phyloP scores from a whole-genome alignment of 202 grass and related monocot genomes.

The Brachypodium distachyon region DNA sequence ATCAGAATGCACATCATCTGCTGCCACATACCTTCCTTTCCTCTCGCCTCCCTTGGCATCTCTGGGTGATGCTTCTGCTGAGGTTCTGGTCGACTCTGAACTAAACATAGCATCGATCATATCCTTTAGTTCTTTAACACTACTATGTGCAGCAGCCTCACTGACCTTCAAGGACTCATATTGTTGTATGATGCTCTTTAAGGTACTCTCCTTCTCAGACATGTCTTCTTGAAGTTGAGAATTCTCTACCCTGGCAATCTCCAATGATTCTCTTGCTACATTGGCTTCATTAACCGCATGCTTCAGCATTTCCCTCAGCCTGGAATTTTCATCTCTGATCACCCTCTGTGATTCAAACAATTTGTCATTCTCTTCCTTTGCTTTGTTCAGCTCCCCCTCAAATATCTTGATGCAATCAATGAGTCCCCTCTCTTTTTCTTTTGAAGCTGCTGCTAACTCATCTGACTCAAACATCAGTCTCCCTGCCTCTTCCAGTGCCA shows the following conservation, averaged over 20 bases:
- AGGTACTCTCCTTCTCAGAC: constrained; percentile 49
- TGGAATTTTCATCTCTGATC: constrained; percentile 65
- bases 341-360: constrained; percentile 65
- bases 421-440: constrained; percentile 60
- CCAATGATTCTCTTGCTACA: constrained; percentile 57
- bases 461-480: constrained; percentile 54
- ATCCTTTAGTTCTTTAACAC: constrained; percentile 60
- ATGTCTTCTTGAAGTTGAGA: constrained; percentile 58
- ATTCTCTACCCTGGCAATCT: constrained; percentile 67
- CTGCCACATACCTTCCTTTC: constrained; percentile 19
- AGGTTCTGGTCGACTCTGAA: constrained; percentile 37
- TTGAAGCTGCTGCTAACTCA: constrained; percentile 43
- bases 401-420: constrained; percentile 65
- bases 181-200: constrained; percentile 62
- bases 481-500: constrained; percentile 42
- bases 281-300: constrained; percentile 63
- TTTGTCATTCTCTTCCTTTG: constrained; percentile 58
- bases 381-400: constrained; percentile 45
- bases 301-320: constrained; percentile 77
- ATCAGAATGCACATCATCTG: constrained; percentile 34
- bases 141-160: constrained; percentile 58
- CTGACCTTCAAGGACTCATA: constrained; percentile 78
- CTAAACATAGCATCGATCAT: constrained; percentile 66
- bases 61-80: constrained; percentile 28
- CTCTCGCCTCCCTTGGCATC: constrained; percentile 16